A percentile compares a stretch with the other conserved stretches of the same genome.
Evolutionary conservation across 2,329 filamentous ascomycete species (phyloP).

Genomic region (Ascochyta koolunga): DNA sequence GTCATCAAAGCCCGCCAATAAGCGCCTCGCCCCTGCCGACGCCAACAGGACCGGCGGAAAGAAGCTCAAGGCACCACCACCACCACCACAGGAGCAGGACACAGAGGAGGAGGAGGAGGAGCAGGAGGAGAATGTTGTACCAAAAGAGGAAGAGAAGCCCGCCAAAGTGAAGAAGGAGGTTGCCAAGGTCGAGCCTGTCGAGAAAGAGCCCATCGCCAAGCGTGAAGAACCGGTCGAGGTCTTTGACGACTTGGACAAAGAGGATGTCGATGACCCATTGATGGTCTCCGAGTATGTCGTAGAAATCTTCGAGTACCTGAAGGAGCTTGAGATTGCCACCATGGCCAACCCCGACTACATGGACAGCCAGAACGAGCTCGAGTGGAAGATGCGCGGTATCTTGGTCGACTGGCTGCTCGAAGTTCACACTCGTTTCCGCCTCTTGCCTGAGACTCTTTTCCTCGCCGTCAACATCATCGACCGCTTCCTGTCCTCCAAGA

Average conservation of each 20-base stretch:
- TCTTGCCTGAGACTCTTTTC: conserved; percentile 95
- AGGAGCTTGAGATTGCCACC: conserved; percentile 78
- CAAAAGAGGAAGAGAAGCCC: conserved; percentile 61
- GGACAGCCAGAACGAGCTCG: conserved; percentile 88
- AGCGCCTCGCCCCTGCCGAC: conserved; percentile 68
- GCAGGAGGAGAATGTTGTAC: conserved; percentile 11
- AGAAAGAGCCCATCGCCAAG: conserved; percentile 24
- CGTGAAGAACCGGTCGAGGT: conserved; percentile 31
- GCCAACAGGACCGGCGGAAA: conserved; percentile 66
- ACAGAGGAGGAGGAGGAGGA: conserved; percentile 15
- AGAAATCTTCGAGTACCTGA: conserved; percentile 96
- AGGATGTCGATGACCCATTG: conserved; percentile 90
- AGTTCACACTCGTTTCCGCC: conserved; percentile 94
- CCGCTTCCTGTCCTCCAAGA: conserved; percentile 92
- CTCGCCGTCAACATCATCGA: conserved; percentile 98
- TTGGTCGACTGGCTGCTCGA: conserved; percentile 98
- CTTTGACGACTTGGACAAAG: conserved; percentile 67
- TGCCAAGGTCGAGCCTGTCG: conserved; percentile 45
- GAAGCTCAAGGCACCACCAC: conserved; percentile 66
- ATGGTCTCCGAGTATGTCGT: conserved; percentile 98
- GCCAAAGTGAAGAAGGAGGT: conserved; percentile 59
- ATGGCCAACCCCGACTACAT: conserved; percentile 95
- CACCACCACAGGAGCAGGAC: conserved; percentile 54
- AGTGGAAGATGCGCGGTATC: conserved; percentile 99
- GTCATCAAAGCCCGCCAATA: not conserved